Conservation (phyloP, 2,329 filamentous ascomycete genomes). For the Whalleya microplaca region DNA sequence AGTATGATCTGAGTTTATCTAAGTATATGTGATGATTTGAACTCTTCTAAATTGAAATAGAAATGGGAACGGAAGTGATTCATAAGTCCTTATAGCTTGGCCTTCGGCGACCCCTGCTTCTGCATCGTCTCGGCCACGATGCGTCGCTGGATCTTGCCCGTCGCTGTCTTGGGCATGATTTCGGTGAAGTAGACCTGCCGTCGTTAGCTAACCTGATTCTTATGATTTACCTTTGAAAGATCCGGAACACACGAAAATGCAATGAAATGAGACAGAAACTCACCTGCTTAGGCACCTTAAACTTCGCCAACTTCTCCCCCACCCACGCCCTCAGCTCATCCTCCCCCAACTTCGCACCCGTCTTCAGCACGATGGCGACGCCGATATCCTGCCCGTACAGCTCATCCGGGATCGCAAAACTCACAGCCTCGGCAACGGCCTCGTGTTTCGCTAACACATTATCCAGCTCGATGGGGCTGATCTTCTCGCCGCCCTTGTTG, state of each 20-base stretch:
- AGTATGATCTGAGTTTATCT: background rate
- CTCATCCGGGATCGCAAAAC: constrained; percentile 81
- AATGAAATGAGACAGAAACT: constrained; percentile 27
- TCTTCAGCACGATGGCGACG: constrained; percentile 75
- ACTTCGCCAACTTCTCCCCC: constrained; percentile 72
- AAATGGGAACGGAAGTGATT: no score
- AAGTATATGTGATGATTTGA: background rate
- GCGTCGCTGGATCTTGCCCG: constrained; percentile 83
- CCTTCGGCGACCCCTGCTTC: constrained; percentile 63
- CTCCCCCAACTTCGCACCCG: constrained; percentile 57
- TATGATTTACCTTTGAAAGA: no score
- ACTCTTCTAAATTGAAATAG: no score
- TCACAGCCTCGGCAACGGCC: constrained; percentile 76
- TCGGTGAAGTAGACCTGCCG: constrained; percentile 76
- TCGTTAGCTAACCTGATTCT: constrained; percentile 7
- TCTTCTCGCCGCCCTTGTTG: constrained; percentile 89
- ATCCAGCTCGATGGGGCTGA: constrained; percentile 85
- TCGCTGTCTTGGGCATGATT: constrained; percentile 89
- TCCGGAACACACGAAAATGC: background rate
- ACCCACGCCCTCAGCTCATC: constrained; percentile 72
- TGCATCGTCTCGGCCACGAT: constrained; percentile 87
- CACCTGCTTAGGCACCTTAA: constrained; percentile 85
- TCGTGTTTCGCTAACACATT: constrained; percentile 78
- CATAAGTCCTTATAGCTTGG: constrained; percentile 51
- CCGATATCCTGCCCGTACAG: constrained; percentile 83